These are phyloP conservation scores for Endocalyx cinctus DNA, from an alignment of 2,329 filamentous ascomycete species.

Conservation along the genomic window DNA sequence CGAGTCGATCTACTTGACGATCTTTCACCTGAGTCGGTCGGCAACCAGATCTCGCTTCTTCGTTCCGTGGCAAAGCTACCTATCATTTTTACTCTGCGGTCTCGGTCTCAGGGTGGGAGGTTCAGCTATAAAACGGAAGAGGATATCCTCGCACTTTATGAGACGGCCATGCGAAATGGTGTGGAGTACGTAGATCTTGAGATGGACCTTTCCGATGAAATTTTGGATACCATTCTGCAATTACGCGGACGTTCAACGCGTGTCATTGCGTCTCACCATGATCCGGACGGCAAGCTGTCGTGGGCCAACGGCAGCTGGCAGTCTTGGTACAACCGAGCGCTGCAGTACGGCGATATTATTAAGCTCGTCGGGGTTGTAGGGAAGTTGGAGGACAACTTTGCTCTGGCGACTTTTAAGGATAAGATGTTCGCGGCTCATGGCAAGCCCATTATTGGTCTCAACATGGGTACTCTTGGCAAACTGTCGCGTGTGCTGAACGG, in stretches of 20 bases:
- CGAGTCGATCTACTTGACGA: conserved; percentile 87
- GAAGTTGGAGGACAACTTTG: conserved; percentile 78
- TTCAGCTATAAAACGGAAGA: conserved; percentile 75
- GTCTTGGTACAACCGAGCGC: conserved; percentile 79
- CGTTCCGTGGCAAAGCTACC: conserved; percentile 69
- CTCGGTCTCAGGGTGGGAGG: conserved; percentile 76
- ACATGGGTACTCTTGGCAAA: conserved; percentile 87
- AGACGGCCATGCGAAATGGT: conserved; percentile 72
- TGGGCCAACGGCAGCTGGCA: conserved; percentile 96
- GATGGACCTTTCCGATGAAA: conserved; percentile 74
- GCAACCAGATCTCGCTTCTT: conserved; percentile 75
- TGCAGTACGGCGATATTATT: conserved; percentile 88
- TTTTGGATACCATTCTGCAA: conserved; percentile 65
- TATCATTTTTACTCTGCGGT: conserved; percentile 89
- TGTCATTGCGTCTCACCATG: conserved; percentile 95
- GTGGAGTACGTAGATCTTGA: conserved; percentile 93
- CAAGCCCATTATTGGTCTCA: conserved; percentile 87
- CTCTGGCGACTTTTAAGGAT: conserved; percentile 74
- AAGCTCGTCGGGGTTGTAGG: conserved; percentile 85
- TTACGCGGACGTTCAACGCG: conserved; percentile 65
- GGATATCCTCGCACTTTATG: conserved; percentile 71
- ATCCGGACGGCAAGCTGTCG: conserved; percentile 70
- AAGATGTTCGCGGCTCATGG: conserved; percentile 69
- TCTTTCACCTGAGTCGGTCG: conserved; percentile 69
- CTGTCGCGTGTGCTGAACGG: conserved; percentile 84